phyloP scores from a whole-genome alignment of 2,329 filamentous ascomycete genomes.

The Tympanopsis confertula region DNA sequence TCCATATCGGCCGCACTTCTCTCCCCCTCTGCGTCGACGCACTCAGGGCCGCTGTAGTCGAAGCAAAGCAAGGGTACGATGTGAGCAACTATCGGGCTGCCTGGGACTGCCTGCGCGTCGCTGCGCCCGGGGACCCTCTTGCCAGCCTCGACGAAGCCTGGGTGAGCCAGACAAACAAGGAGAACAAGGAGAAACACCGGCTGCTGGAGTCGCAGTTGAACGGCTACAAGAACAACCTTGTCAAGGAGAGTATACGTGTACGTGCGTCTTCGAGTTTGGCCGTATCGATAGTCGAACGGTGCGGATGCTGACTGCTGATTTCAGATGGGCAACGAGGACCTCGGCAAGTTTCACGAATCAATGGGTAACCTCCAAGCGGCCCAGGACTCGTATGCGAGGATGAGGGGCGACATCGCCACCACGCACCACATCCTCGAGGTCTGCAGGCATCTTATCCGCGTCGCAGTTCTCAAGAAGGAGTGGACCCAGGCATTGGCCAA shows the following conservation, averaged over 20 bases:
- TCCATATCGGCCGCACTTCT: constrained; percentile 48
- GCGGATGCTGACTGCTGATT: neutral
- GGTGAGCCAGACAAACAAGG: neutral
- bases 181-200: neutral
- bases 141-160: neutral
- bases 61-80: constrained; percentile 47
- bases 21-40: constrained; percentile 45
- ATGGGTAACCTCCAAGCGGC: constrained; percentile 46
- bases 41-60: constrained; percentile 41
- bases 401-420: constrained; percentile 58
- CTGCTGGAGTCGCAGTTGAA: constrained; percentile 52
- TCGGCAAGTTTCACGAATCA: constrained; percentile 49
- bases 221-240: constrained; percentile 62
- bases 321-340: constrained; percentile 59
- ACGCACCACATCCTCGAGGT: constrained; percentile 53
- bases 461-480: constrained; percentile 44
- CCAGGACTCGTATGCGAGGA: constrained; percentile 48
- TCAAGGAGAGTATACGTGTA: constrained; percentile 41
- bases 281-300: neutral
- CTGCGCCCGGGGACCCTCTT: neutral
- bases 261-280: neutral
- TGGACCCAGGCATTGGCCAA: constrained; percentile 44
- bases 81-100: constrained; percentile 44
- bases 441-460: constrained; percentile 49
- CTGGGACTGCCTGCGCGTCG: constrained; percentile 15